Percentiles rank a stretch among this genome's conserved stretches.
Conservation (phyloP, 345 rosid genomes). For the Eucalyptus marginata region DNA sequence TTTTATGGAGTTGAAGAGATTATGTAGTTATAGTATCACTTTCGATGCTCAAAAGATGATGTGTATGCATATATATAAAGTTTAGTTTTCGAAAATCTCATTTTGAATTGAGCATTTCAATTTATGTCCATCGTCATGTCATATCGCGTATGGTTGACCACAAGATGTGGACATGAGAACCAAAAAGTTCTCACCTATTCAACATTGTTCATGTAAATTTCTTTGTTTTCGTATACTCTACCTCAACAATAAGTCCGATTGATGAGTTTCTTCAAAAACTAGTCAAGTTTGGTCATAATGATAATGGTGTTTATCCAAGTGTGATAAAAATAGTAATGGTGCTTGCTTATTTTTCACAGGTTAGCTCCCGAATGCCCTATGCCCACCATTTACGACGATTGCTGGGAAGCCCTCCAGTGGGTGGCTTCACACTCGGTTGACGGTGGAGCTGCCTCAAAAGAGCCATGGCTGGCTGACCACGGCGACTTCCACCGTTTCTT, state of each 20-base stretch:
- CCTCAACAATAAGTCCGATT: neutral
- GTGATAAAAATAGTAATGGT: neutral
- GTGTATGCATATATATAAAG: neutral
- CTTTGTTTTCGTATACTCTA: neutral
- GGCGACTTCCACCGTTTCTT: constrained; percentile 21
- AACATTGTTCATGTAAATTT: neutral
- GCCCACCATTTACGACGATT: constrained; percentile 20
- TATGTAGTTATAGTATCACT: neutral
- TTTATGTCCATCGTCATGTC: neutral
- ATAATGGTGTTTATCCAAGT: neutral
- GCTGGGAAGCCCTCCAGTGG: constrained; percentile 25
- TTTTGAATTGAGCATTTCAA: neutral
- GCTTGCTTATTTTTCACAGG: neutral
- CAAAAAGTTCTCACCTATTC: neutral
- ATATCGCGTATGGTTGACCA: neutral
- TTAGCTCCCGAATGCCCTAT: constrained; percentile 20
- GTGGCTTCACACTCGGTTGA: constrained; percentile 5
- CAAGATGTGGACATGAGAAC: neutral
- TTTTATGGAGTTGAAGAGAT: neutral
- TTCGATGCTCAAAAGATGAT: neutral
- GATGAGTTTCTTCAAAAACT: neutral
- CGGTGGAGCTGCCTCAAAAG: neutral
- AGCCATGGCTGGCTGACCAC: constrained; percentile 20
- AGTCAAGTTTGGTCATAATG: neutral
- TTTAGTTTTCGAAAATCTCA: neutral